Evolutionary conservation across 1,139 yeast genomes (phyloP), one percentile per base, ranked within the genome.

Genomic region (Zygosaccharomyces sapae): DNA sequence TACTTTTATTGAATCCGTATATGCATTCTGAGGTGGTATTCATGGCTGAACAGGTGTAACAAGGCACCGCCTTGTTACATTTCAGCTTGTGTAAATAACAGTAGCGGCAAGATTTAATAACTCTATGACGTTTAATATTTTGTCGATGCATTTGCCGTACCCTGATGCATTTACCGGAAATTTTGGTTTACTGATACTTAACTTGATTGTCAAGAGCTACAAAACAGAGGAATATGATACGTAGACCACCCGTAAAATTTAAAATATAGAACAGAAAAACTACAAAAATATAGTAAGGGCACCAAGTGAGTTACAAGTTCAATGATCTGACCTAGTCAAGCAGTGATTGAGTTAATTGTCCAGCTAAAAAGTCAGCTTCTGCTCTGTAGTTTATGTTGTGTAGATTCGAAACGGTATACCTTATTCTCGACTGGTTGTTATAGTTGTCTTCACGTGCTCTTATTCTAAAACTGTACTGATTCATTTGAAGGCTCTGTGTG

Each of bases 401-500:
- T 29, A 86, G 61, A 25, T 76, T 74, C 40, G 78, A 71, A 3
- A 80, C 84, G 51, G 83, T 83, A 66, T 84, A 87, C 64, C 96
- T 79, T 19, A 87, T 81, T 63, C 95, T 79, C 37, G 78, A 76
- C 45, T 77, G 80, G 48, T 90, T 96, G 59, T 89, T 85, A 66
- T 85, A 92, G 52, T 79, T 79, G 61, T 92, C 97, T 62, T 81
- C 86, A 65, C 83, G 80, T 6, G 96, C 97, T 61, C 84, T 80
- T 44, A 89, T 67, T 68, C 95, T 79, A 66, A 92, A 83, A 40
- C 76, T 74, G 61, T 67, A 86, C 63, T 88, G 92, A 52, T 76
- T 75, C 75, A 84, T 85, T 43, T 80, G 78, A 29, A 81, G 74
- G 25, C 73, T 69, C 43, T 75, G 74, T 46, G 84, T 66, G 18